A percentile compares a stretch with the other conserved stretches of the same genome.
These are phyloP conservation scores for Acanthamoeba sp. DNA, from an alignment of 208 protist species.

Conservation along the genomic window DNA sequence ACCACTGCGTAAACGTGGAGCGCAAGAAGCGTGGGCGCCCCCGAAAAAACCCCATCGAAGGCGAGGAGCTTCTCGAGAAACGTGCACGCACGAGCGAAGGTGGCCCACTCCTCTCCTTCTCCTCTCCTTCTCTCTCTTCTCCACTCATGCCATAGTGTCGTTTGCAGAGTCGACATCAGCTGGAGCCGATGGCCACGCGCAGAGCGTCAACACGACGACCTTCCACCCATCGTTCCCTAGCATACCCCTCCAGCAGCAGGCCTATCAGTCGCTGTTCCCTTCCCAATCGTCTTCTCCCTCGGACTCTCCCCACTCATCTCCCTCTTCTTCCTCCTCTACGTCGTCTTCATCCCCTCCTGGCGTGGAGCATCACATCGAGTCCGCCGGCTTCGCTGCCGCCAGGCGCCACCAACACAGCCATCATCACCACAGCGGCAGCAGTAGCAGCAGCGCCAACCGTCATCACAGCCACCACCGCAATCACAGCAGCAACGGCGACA, in stretches of 20 bases:
- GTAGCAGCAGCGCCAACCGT: background rate
- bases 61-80: conserved; percentile 25
- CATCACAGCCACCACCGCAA: background rate
- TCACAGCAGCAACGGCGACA: background rate
- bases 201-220: background rate
- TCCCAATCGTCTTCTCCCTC: background rate
- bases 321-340: background rate
- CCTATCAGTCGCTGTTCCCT: background rate
- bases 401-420: background rate
- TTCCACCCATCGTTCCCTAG: background rate
- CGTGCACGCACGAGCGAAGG: background rate
- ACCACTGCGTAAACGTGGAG: conserved; percentile 22
- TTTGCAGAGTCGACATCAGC: background rate
- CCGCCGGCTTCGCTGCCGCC: background rate
- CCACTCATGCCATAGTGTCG: background rate
- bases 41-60: conserved; percentile 19
- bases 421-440: background rate
- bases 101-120: background rate
- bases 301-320: background rate
- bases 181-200: background rate
- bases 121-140: background rate
- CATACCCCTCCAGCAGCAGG: background rate
- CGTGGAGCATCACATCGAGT: background rate
- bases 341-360: background rate
- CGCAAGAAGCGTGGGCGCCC: conserved; percentile 37